Base-by-base conservation (phyloP, 2,329 filamentous ascomycete species). In the Pyricularia sp. region DNA sequence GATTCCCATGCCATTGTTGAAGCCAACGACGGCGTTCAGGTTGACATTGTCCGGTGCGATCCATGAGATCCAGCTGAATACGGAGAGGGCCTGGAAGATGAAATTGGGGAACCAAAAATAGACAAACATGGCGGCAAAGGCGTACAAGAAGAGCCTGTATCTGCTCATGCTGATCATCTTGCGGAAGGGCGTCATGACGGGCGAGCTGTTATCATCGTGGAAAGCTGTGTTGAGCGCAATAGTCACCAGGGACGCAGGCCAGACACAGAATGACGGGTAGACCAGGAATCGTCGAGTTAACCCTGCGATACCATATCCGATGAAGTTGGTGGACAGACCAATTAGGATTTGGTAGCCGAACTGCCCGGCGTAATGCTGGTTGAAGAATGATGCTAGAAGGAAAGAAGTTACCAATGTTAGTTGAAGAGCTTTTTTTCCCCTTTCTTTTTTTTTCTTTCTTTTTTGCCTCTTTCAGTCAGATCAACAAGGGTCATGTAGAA, bases 251-350 rank as follows among this genome's bases (percentile, higher is more conserved):
- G 80, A 79, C 1, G 79, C 77, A 0, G 83, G 84, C 85, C 85
- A 86, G 2, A 86, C 79, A 71, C 81, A 82, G 72, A 81, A 82
- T 0, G 83, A 77, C 0, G 83, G 83, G 25, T 84, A 84, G 6
- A 86, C 83, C 3, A 86, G 76, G 72, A 85, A 86, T 0, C 81
- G 77, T 4, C 84, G 79, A 11, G 76, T 78, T 1, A 85, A 65
- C 17, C 85, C 85, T 10, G 85, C 84, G 58, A 86, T 76, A 0
- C 85, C 85, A 68, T 86, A 86, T 23, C 85, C 85, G 36, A 87
- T 82, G 65, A 85, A 83, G 73, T 85, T 84, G 42, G 83, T 85
- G 0, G 81, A 81, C 10, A 87, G 74, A 0, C 78, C 80, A 50
- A 86, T 79, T 14, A 83, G 73, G 20, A 86, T 79, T 72, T 85